These are phyloP conservation scores for Sesbania bispinosa DNA, from an alignment of 306 rosid genomes.

Conservation along the genomic window DNA sequence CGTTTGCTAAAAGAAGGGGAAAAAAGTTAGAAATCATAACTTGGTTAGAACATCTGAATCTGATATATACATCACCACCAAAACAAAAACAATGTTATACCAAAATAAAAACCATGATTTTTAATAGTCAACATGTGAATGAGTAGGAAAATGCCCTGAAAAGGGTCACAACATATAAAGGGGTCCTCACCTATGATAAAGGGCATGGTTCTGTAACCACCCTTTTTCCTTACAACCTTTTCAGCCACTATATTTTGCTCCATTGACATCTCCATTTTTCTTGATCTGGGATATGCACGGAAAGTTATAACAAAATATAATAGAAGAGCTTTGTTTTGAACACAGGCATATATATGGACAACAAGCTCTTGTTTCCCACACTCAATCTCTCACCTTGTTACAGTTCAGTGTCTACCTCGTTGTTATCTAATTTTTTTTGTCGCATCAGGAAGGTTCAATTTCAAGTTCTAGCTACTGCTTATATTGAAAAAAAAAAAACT, in stretches of 20 bases:
- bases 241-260: slow-evolving; percentile 33
- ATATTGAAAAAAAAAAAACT: neutral
- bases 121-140: neutral
- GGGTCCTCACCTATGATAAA: slow-evolving; percentile 63
- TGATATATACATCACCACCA: neutral
- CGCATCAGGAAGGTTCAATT: neutral
- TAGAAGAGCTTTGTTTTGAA: slow-evolving; percentile 9
- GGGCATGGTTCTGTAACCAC: slow-evolving; percentile 77
- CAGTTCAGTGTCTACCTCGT: slow-evolving; percentile 5
- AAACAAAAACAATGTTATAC: neutral
- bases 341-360: slow-evolving; percentile 6
- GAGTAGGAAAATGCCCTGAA: neutral
- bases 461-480: too few species aligned
- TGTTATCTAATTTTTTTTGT: slow-evolving; percentile 11
- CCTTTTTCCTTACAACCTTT: slow-evolving; percentile 40
- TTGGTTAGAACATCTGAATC: too few species aligned
- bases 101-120: neutral
- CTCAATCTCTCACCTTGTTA: neutral
- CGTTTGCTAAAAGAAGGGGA: slow-evolving; percentile 50
- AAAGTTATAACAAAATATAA: neutral
- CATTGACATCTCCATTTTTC: slow-evolving; percentile 36
- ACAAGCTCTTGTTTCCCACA: slow-evolving; percentile 20
- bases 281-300: slow-evolving; percentile 6
- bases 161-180: slow-evolving; percentile 8
- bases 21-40: neutral